Evolutionary conservation across 495 filamentous ascomycete species (phyloP), one percentile per base, ranked within the genome.

Genomic region (Talaromyces liani): DNA sequence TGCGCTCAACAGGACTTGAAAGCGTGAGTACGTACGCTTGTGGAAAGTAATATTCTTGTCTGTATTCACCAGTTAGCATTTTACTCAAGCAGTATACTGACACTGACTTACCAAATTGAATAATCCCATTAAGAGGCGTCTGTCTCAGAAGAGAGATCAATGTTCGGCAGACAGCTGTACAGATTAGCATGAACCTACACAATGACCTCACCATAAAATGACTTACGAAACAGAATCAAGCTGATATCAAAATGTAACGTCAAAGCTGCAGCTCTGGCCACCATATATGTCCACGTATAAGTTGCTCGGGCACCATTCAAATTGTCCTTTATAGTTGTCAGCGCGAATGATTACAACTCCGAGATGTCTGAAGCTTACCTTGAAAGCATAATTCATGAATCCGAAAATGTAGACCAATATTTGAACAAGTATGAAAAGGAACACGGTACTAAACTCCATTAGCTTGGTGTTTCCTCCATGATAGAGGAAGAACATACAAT

Each of bases 31-130:
- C 65, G 58, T 64, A 77, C 74, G 84, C 74, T 89, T 90, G 73
- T 92, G 89, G 77, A 92, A 91, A 39, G 87, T 88, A 67, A 91
- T 91, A 72, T 90, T 91, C 75, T 90, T 91, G 72, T 90, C 86
- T 76, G n/a, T n/a, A 29, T 18, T 49, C n/a, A 29, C 6, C 25
- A 9, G 56, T 71, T 58, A 70, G 69, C 36, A 14, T 60, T 60
- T 27, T 20, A 2, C 53, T 18, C 36, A 9, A 16, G n/a, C 53
- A 18, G 10, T 22, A 25, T 41, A 12, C 3, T 10, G 24, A 62
- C 5, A 34, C n/a, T 56, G 63, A 65, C 74, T 51, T 67, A 76
- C 73, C 79, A 75, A 91, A 89, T 66, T 88, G 88, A 60, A 92
- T 85, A 69, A 91, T 88, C 63, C 88, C 87, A 69, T 90, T 89